Evolutionary conservation across 2,329 filamentous ascomycete genomes (phyloP).

Genomic region (Beauveria varroae): DNA sequence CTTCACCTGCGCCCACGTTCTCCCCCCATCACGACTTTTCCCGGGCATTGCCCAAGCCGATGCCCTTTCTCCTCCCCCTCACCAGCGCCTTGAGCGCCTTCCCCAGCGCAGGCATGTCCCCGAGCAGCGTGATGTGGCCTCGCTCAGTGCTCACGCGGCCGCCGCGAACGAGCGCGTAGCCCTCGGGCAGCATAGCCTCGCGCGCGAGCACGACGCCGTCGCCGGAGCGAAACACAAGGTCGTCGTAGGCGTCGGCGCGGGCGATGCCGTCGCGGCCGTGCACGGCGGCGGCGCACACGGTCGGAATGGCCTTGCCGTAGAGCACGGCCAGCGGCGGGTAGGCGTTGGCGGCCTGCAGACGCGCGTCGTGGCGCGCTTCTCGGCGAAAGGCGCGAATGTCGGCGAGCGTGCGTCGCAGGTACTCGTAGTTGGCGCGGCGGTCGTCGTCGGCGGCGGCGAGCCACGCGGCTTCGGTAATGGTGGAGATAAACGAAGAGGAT

Average conservation of each 20-base stretch:
- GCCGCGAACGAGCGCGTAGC: slow-evolving; percentile 66
- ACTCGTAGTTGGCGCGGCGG: slow-evolving; percentile 40
- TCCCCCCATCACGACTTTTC: not conserved
- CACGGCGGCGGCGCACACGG: slow-evolving; percentile 75
- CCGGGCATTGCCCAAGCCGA: slow-evolving; percentile 46
- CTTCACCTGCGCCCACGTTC: not conserved
- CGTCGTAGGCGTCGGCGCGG: slow-evolving; percentile 72
- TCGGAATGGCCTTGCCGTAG: slow-evolving; percentile 81
- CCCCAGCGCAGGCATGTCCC: slow-evolving; percentile 76
- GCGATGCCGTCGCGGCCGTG: slow-evolving; percentile 65
- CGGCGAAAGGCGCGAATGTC: slow-evolving; percentile 68
- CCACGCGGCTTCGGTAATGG: slow-evolving; percentile 13
- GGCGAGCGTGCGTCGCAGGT: slow-evolving; percentile 67
- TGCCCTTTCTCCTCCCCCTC: slow-evolving; percentile 60
- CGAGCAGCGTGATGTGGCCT: slow-evolving; percentile 80
- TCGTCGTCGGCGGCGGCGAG: slow-evolving; percentile 18
- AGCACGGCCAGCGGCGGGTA: slow-evolving; percentile 81
- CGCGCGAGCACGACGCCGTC: slow-evolving; percentile 84
- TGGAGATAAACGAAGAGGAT: not conserved
- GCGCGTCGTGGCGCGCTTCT: slow-evolving; percentile 56
- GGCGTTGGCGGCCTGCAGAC: slow-evolving; percentile 54
- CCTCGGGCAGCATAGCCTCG: slow-evolving; percentile 76
- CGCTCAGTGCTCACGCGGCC: slow-evolving; percentile 73
- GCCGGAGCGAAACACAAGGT: slow-evolving; percentile 77
- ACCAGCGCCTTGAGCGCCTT: slow-evolving; percentile 62